Percentiles rank a stretch among this genome's conserved stretches.
Conservation (phyloP, 2,329 filamentous ascomycete species). For the Calonectria multiphialidica region DNA sequence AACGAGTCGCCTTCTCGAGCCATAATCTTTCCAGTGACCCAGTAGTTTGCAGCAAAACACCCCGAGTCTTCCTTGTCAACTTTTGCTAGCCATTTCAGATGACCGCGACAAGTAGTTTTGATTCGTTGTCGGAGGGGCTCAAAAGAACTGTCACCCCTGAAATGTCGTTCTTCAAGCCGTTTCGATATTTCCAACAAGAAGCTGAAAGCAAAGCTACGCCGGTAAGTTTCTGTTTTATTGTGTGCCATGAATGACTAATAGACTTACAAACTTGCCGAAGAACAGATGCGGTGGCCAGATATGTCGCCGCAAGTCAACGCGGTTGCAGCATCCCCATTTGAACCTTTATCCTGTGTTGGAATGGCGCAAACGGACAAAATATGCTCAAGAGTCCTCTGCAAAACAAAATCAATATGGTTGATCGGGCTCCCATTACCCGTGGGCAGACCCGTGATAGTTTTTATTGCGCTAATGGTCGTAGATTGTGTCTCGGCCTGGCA, state of each 20-base stretch:
- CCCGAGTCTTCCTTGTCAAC: neutral
- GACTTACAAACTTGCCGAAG: neutral
- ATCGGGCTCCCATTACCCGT: neutral
- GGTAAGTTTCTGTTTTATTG: neutral
- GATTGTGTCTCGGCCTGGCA: neutral
- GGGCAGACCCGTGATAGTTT: neutral
- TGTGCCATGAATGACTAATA: neutral
- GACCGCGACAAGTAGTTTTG: neutral
- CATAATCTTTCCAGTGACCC: neutral
- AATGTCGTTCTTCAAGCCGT: neutral
- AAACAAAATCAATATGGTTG: neutral
- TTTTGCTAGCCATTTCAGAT: neutral
- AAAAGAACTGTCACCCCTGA: neutral
- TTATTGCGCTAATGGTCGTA: neutral
- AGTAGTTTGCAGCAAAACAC: neutral
- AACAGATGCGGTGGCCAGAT: neutral
- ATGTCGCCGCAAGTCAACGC: neutral
- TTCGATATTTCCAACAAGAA: neutral
- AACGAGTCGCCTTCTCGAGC: neutral
- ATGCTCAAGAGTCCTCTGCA: neutral
- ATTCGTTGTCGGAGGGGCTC: neutral
- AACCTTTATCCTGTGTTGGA: neutral
- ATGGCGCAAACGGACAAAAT: neutral
- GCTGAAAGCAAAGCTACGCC: neutral
- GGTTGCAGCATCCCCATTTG: neutral